Conservation (phyloP, 441 rosid species). For the Gossypium schwendimanii region DNA sequence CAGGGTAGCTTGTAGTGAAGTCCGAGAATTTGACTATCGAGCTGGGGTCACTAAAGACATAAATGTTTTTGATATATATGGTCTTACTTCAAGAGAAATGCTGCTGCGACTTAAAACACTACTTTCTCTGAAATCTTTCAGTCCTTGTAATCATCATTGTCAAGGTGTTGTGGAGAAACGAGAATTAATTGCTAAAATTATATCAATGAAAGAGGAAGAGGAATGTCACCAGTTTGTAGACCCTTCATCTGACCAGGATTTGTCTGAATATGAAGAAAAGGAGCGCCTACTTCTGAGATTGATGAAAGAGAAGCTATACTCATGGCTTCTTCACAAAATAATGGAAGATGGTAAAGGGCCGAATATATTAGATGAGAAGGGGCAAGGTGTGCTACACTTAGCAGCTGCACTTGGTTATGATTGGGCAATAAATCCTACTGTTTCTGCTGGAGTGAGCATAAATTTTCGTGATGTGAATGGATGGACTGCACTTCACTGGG, state of each 20-base stretch:
- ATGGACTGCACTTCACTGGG: conserved; percentile 99
- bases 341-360: conserved; percentile 81
- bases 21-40: conserved; percentile 78
- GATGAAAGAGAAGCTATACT: conserved; percentile 51
- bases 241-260: conserved; percentile 24
- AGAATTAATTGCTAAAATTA: conserved; percentile 41
- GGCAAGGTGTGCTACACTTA: conserved; percentile 84
- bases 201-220: conserved; percentile 51
- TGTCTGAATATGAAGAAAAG: conserved; percentile 27
- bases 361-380: conserved; percentile 55
- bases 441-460: conserved; percentile 68
- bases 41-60: conserved; percentile 37
- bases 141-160: conserved; percentile 20
- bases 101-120: conserved; percentile 52
- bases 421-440: conserved; percentile 72
- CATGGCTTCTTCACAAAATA: conserved; percentile 67
- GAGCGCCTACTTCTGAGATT: conserved; percentile 39
- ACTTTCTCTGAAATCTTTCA: conserved; percentile 37
- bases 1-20: conserved; percentile 89
- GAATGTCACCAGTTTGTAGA: conserved; percentile 34
- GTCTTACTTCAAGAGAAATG: conserved; percentile 32
- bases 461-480: conserved; percentile 90
- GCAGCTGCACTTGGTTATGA: conserved; percentile 87
- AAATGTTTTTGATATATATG: conserved; percentile 34
- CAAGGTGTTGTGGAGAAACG: conserved; percentile 41